These are phyloP conservation scores for Lathyrus sativus DNA, from an alignment of 306 rosid species.

Conservation along the genomic window DNA sequence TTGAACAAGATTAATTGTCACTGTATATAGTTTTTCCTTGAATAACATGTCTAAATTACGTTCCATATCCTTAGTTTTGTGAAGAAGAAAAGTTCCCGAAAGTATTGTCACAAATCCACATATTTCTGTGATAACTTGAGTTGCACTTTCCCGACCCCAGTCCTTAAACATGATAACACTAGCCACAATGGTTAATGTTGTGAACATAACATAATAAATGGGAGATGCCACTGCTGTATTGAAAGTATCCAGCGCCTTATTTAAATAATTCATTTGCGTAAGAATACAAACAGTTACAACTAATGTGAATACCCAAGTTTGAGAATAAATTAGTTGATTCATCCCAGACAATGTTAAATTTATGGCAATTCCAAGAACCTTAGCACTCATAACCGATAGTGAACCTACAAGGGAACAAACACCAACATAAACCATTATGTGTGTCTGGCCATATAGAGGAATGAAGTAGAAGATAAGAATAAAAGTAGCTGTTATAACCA, in stretches of 20 bases:
- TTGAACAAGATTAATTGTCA: too few species aligned
- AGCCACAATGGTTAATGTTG: slow-evolving; percentile 94
- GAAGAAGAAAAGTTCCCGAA: slow-evolving; percentile 98
- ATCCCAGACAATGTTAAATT: slow-evolving; percentile 90
- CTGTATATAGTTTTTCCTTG: too few species aligned
- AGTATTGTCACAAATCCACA: slow-evolving; percentile 99
- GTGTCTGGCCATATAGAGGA: too few species aligned
- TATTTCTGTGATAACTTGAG: slow-evolving; percentile 93
- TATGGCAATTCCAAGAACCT: slow-evolving; percentile 97
- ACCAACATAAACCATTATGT: too few species aligned
- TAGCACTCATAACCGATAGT: slow-evolving; percentile 97
- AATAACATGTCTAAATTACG: too few species aligned
- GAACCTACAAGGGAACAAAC: too few species aligned
- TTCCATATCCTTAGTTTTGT: slow-evolving; percentile 97
- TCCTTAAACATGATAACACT: slow-evolving; percentile 99
- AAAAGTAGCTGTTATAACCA: too few species aligned
- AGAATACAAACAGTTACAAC: slow-evolving; percentile 86
- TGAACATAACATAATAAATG: slow-evolving; percentile 95
- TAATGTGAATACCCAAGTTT: slow-evolving; percentile 86
- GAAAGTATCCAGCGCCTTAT: slow-evolving; percentile 99
- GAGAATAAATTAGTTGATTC: slow-evolving; percentile 91
- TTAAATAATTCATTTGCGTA: slow-evolving; percentile 98
- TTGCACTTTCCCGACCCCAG: slow-evolving; percentile 99
- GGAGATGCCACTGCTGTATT: slow-evolving; percentile 99
- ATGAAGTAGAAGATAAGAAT: too few species aligned